phyloP scores from a whole-genome alignment of 164 flowering plant species.

The Vitis rupestris region DNA sequence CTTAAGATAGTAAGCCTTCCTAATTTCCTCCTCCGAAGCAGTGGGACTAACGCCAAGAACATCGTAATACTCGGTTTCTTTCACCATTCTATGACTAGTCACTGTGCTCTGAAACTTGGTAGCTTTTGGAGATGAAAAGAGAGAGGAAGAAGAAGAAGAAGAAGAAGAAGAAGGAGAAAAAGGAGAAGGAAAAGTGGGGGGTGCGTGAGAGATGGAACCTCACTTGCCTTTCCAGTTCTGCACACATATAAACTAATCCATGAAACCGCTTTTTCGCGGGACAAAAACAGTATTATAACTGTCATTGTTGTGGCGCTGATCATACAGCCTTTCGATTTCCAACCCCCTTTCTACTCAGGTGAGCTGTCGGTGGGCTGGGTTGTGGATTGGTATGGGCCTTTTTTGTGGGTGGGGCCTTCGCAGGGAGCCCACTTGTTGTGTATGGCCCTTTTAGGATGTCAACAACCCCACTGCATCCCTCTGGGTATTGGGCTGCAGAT shows the following conservation, averaged over 20 bases:
- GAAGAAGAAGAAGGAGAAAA: conserved; percentile 5
- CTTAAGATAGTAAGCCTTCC: conserved; percentile 91
- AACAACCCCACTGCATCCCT: no score
- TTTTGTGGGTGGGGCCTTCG: background rate
- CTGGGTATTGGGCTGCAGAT: no score
- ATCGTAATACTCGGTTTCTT: conserved; percentile 85
- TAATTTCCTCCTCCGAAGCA: conserved; percentile 81
- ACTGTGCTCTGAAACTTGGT: no score
- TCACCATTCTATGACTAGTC: conserved; percentile 49
- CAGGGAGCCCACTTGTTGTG: conserved; percentile 1
- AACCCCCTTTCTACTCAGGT: background rate
- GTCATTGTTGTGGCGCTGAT: conserved; percentile 26
- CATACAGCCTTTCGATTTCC: conserved; percentile 1
- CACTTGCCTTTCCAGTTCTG: conserved; percentile 43
- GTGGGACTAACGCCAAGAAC: conserved; percentile 70
- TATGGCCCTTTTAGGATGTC: background rate
- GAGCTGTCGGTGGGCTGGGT: conserved; percentile 17
- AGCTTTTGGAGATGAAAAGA: background rate
- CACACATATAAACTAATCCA: conserved; percentile 24
- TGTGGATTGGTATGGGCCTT: background rate
- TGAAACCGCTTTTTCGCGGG: conserved; percentile 31
- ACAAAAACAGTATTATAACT: conserved; percentile 34
- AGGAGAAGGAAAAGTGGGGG: background rate
- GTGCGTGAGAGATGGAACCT: conserved; percentile 8
- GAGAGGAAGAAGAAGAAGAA: background rate